Evolutionary conservation across 2,329 filamentous ascomycete species (phyloP).

Genomic region (Pseudogymnoascus sp.): DNA sequence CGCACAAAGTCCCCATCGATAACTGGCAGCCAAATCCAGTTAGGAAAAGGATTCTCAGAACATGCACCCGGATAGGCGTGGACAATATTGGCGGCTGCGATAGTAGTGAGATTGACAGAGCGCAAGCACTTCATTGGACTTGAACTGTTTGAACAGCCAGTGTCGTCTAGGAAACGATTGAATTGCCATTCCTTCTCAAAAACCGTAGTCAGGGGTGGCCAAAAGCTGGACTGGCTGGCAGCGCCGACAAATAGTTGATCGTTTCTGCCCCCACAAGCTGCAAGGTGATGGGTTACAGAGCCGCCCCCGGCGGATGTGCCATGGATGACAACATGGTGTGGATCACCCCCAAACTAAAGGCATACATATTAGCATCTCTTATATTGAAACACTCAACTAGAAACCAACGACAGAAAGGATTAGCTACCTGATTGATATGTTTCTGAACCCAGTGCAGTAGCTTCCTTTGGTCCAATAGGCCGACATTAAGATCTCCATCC

Average conservation of each 20-base stretch:
- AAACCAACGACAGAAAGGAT: neutral
- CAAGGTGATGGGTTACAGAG: slow-evolving; percentile 31
- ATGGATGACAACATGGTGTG: slow-evolving; percentile 35
- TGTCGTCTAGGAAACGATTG: slow-evolving; percentile 27
- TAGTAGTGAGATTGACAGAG: slow-evolving; percentile 25
- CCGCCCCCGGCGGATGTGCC: slow-evolving; percentile 37
- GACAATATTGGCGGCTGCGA: slow-evolving; percentile 29
- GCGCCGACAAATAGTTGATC: slow-evolving; percentile 13
- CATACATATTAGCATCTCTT: neutral
- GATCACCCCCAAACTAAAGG: slow-evolving; percentile 33
- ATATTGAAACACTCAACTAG: neutral
- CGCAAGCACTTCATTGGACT: slow-evolving; percentile 30
- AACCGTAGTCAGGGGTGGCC: slow-evolving; percentile 29
- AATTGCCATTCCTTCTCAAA: slow-evolving; percentile 31
- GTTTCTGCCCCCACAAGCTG: slow-evolving; percentile 8
- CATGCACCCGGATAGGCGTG: slow-evolving; percentile 30
- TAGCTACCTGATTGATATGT: slow-evolving; percentile 42
- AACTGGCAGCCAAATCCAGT: slow-evolving; percentile 32
- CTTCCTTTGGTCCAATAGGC: slow-evolving; percentile 54
- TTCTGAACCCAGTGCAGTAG: slow-evolving; percentile 52
- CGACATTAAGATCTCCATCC: slow-evolving; percentile 52
- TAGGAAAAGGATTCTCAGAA: slow-evolving; percentile 20
- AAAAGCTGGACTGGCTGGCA: slow-evolving; percentile 28
- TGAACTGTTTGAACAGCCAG: slow-evolving; percentile 22
- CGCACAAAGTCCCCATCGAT: slow-evolving; percentile 31